These are phyloP conservation scores for Lactarius sanguifluus DNA, from an alignment of 768 basidiomycete genomes.

Conservation along the genomic window DNA sequence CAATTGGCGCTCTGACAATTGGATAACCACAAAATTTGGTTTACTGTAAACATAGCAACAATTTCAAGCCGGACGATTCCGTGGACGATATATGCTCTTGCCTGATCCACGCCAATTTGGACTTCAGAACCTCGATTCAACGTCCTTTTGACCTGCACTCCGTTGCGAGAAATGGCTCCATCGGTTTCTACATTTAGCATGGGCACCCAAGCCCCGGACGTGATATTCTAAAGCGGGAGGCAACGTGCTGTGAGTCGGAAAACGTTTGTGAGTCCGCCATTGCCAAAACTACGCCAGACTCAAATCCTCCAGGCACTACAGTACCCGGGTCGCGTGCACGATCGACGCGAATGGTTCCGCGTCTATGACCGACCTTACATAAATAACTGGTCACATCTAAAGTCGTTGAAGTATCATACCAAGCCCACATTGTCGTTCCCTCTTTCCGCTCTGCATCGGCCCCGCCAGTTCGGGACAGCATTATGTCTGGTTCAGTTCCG, in stretches of 20 bases:
- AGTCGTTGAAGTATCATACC: not conserved
- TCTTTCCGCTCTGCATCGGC: not conserved
- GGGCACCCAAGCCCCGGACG: not conserved
- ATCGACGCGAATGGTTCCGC: not conserved
- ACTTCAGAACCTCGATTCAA: not conserved
- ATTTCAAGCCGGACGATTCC: not conserved
- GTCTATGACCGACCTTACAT: not conserved
- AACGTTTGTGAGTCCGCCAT: not conserved
- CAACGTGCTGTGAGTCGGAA: not conserved
- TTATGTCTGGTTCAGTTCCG: constrained; percentile 1
- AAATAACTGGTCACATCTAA: not conserved
- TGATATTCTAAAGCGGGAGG: not conserved
- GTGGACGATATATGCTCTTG: not conserved
- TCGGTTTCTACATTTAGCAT: not conserved
- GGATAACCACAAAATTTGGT: not conserved
- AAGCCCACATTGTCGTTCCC: not conserved
- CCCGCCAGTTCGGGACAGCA: not conserved
- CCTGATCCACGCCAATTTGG: not conserved
- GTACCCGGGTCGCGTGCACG: not conserved
- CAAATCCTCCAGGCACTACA: not conserved
- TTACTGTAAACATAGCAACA: not conserved
- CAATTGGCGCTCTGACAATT: too few species aligned
- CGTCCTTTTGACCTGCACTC: not conserved
- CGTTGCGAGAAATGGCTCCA: not conserved
- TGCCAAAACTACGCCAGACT: not conserved